These are phyloP conservation scores for Acanthamoeba divionensis DNA, from an alignment of 208 protist genomes.

Conservation along the genomic window DNA sequence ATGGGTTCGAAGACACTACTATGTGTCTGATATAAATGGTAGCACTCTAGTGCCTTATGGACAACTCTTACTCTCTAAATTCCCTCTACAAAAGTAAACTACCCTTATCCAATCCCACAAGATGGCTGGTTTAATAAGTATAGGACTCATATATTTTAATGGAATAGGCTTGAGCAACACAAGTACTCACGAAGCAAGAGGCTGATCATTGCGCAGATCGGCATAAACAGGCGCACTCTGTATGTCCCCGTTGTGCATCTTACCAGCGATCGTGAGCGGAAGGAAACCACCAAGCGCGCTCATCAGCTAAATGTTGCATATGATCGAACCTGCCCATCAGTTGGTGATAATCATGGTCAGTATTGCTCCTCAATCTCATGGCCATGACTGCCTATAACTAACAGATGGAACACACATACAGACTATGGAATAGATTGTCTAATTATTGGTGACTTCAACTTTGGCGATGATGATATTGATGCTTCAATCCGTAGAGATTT, in stretches of 20 bases:
- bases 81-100: conserved; percentile 34
- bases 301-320: conserved; percentile 37
- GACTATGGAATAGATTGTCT: conserved; percentile 48
- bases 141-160: too few species aligned
- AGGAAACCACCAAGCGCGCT: conserved; percentile 9
- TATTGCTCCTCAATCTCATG: neutral
- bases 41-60: conserved; percentile 24
- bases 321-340: neutral
- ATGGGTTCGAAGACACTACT: conserved; percentile 36
- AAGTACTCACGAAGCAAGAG: conserved; percentile 25
- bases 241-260: conserved; percentile 47
- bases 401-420: neutral
- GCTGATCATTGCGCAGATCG: conserved; percentile 33
- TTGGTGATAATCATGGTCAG: neutral
- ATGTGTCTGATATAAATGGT: conserved; percentile 5
- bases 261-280: conserved; percentile 25
- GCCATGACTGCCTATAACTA: neutral
- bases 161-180: neutral
- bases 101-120: too few species aligned
- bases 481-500: conserved; percentile 7
- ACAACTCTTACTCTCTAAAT: conserved; percentile 19
- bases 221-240: neutral
- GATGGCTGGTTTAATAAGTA: too few species aligned
- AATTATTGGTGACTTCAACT: conserved; percentile 50
- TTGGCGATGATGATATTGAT: conserved; percentile 44